phyloP scores from a whole-genome alignment of 129 eudicot species.

The Tagetes erecta region DNA sequence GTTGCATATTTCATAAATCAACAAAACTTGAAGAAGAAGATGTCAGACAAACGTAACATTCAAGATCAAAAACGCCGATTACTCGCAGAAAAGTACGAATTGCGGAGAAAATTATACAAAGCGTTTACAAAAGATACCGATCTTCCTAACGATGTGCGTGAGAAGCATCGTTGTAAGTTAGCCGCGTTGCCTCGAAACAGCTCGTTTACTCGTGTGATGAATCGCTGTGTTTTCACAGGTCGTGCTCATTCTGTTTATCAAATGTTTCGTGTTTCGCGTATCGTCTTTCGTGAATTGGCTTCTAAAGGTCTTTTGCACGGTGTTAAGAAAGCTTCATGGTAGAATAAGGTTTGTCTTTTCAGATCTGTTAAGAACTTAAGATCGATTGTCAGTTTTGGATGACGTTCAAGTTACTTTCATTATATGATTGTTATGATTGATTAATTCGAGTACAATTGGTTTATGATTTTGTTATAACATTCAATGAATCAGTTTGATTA shows the following conservation, averaged over 20 bases:
- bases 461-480: too few species aligned
- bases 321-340: slow-evolving; percentile 60
- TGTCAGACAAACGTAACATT: slow-evolving; percentile 50
- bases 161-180: slow-evolving; percentile 40
- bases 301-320: slow-evolving; percentile 44
- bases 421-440: too few species aligned
- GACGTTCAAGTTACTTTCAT: not conserved
- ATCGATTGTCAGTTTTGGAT: slow-evolving; percentile 4
- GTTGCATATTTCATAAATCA: too few species aligned
- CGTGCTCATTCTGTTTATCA: slow-evolving; percentile 54
- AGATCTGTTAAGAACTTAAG: slow-evolving; percentile 13
- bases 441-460: too few species aligned
- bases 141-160: slow-evolving; percentile 45
- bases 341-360: slow-evolving; percentile 34
- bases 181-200: slow-evolving; percentile 56
- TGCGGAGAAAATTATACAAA: slow-evolving; percentile 51
- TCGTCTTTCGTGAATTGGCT: slow-evolving; percentile 52
- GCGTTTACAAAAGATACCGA: slow-evolving; percentile 40
- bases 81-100: slow-evolving; percentile 52
- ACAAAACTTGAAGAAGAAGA: not conserved
- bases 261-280: slow-evolving; percentile 54
- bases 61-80: slow-evolving; percentile 52
- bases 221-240: slow-evolving; percentile 52
- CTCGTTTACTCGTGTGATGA: slow-evolving; percentile 47
- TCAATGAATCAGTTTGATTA: too few species aligned